These are phyloP conservation scores for Hyphodiscus hymeniophilus DNA, from an alignment of 495 filamentous ascomycete genomes.

Conservation along the genomic window DNA sequence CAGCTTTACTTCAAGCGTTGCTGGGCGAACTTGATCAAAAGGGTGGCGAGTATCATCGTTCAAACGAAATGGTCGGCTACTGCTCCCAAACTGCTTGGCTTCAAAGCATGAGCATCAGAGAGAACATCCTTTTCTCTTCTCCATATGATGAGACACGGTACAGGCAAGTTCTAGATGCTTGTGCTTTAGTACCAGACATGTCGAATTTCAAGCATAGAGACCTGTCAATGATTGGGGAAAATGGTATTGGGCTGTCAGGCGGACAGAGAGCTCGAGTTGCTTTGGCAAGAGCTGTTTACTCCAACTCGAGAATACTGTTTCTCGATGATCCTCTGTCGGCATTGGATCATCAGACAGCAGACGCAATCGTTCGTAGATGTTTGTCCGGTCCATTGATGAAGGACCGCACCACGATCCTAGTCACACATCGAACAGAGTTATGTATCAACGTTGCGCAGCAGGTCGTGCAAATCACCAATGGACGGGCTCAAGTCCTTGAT, in stretches of 20 bases:
- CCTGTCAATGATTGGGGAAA: conserved; percentile 50
- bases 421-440: conserved; percentile 71
- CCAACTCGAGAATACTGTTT: conserved; percentile 23
- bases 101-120: conserved; percentile 76
- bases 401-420: conserved; percentile 56
- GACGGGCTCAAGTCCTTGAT: conserved; percentile 42
- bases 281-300: conserved; percentile 29
- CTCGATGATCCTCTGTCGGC: conserved; percentile 34
- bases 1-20: conserved; percentile 67
- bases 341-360: conserved; percentile 61
- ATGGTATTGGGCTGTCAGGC: conserved; percentile 59
- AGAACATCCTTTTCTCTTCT: conserved; percentile 48
- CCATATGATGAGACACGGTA: conserved; percentile 59
- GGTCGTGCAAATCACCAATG: conserved; percentile 54
- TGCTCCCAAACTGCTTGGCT: conserved; percentile 85
- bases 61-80: conserved; percentile 67
- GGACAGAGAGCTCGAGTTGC: conserved; percentile 52
- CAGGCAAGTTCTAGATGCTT: conserved; percentile 46
- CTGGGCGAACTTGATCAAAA: conserved; percentile 69
- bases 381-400: conserved; percentile 55
- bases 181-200: conserved; percentile 49
- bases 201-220: conserved; percentile 48
- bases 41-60: conserved; percentile 46
- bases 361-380: conserved; percentile 59
- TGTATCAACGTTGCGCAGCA: conserved; percentile 58